These are phyloP conservation scores for Sporothrix protearum DNA, from an alignment of 2,329 filamentous ascomycete species.

Conservation along the genomic window DNA sequence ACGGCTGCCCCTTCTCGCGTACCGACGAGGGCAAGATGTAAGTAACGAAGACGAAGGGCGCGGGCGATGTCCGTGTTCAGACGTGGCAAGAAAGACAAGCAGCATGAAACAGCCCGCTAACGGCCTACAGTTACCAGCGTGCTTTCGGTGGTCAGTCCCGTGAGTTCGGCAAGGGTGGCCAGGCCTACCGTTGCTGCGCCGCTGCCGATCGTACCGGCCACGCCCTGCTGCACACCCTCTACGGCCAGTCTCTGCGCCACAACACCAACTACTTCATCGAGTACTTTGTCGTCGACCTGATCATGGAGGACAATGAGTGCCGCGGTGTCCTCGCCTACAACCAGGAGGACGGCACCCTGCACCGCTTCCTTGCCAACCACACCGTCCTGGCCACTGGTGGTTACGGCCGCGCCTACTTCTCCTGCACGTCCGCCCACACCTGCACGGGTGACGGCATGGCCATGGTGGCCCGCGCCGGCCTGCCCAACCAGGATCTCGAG, in stretches of 20 bases:
- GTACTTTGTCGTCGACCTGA: constrained; percentile 93
- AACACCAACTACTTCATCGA: constrained; percentile 99
- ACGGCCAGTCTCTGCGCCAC: constrained; percentile 93
- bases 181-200: constrained; percentile 95
- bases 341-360: constrained; percentile 96
- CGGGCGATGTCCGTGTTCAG: too few relatives aligned
- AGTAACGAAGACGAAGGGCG: constrained; percentile 34
- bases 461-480: constrained; percentile 95
- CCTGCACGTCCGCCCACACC: constrained; percentile 95
- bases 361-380: constrained; percentile 95
- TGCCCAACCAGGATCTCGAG: constrained; percentile 98
- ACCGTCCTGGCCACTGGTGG: constrained; percentile 96
- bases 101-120: not conserved
- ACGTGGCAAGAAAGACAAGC: not conserved
- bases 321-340: constrained; percentile 97
- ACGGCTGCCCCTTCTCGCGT: constrained; percentile 93
- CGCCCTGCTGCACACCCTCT: constrained; percentile 95
- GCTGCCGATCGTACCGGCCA: constrained; percentile 96
- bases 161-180: constrained; percentile 92
- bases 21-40: constrained; percentile 95
- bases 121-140: constrained; percentile 72
- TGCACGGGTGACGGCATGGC: constrained; percentile 99
- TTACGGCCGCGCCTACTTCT: constrained; percentile 97
- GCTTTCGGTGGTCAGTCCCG: constrained; percentile 97
- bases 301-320: constrained; percentile 97